Evolutionary conservation across 768 basidiomycete genomes (phyloP).

Genomic region (Collybia mongolica): DNA sequence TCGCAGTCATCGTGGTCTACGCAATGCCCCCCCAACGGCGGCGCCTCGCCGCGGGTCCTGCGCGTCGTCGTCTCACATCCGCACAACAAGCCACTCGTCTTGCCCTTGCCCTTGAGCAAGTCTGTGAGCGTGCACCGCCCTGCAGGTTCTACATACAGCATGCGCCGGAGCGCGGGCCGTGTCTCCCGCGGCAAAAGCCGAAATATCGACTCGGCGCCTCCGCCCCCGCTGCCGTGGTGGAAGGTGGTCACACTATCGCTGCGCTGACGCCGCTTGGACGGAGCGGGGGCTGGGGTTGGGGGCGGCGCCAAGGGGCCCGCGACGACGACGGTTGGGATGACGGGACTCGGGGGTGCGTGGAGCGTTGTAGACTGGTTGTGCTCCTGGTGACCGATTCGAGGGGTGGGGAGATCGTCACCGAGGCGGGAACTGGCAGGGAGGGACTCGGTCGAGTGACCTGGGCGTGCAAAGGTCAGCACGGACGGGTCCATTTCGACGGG

Average conservation of each 20-base stretch:
- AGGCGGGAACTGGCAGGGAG: slow-evolving; percentile 35
- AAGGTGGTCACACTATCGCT: slow-evolving; percentile 61
- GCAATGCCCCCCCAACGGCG: slow-evolving; percentile 45
- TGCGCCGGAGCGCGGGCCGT: slow-evolving; percentile 84
- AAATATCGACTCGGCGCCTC: slow-evolving; percentile 93
- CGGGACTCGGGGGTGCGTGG: no score
- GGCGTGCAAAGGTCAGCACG: slow-evolving; percentile 73
- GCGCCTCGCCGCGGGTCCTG: slow-evolving; percentile 20
- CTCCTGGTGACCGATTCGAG: slow-evolving; percentile 15
- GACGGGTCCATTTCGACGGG: slow-evolving; percentile 68
- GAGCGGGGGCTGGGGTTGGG: neutral
- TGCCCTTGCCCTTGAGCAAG: slow-evolving; percentile 78
- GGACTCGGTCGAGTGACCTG: slow-evolving; percentile 75
- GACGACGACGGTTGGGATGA: slow-evolving; percentile 12
- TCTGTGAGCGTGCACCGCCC: slow-evolving; percentile 92
- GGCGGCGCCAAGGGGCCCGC: slow-evolving; percentile 8
- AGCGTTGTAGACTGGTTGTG: slow-evolving; percentile 12
- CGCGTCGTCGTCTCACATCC: slow-evolving; percentile 50
- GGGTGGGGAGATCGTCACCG: slow-evolving; percentile 32
- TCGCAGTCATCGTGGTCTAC: slow-evolving; percentile 66
- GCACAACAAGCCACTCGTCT: slow-evolving; percentile 75
- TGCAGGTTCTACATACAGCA: slow-evolving; percentile 89
- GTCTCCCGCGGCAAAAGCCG: slow-evolving; percentile 92
- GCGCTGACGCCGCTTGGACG: slow-evolving; percentile 27
- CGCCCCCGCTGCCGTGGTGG: slow-evolving; percentile 66